Evolutionary conservation across 371 early-diverging fungal species (phyloP).

Genomic region (Mortierella sp.): DNA sequence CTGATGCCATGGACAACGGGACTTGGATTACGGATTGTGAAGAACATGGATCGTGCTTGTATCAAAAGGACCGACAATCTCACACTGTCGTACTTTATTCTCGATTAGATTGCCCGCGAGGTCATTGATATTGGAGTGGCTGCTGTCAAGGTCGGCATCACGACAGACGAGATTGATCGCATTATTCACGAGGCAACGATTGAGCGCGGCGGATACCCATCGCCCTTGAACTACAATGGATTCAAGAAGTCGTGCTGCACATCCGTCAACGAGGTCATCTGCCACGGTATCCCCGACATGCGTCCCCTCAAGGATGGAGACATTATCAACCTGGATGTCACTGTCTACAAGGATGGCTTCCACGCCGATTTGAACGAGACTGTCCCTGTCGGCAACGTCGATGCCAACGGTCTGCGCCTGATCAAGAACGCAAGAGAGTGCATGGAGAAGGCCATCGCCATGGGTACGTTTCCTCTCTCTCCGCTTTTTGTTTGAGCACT

Average conservation of each 20-base stretch:
- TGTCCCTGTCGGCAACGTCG: slow-evolving; percentile 88
- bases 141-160: slow-evolving; percentile 87
- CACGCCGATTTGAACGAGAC: slow-evolving; percentile 95
- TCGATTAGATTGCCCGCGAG: slow-evolving; percentile 81
- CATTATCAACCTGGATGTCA: slow-evolving; percentile 93
- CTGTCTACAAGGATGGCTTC: slow-evolving; percentile 90
- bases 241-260: slow-evolving; percentile 96
- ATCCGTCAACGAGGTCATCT: slow-evolving; percentile 83
- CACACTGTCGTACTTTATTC: not conserved
- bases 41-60: not conserved
- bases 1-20: not conserved
- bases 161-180: slow-evolving; percentile 92
- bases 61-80: not conserved
- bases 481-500: not conserved
- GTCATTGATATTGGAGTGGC: slow-evolving; percentile 86
- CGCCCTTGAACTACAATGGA: slow-evolving; percentile 93
- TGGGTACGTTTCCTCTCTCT: slow-evolving; percentile 66
- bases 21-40: not conserved
- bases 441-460: slow-evolving; percentile 89
- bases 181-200: slow-evolving; percentile 91
- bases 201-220: slow-evolving; percentile 91
- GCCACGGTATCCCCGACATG: slow-evolving; percentile 93
- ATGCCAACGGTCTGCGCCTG: slow-evolving; percentile 77
- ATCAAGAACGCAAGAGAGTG: slow-evolving; percentile 85
- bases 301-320: slow-evolving; percentile 92